A percentile compares a stretch with the other conserved stretches of the same genome.
phyloP scores from a whole-genome alignment of 2,329 filamentous ascomycete species.

The Venturia asperata region DNA sequence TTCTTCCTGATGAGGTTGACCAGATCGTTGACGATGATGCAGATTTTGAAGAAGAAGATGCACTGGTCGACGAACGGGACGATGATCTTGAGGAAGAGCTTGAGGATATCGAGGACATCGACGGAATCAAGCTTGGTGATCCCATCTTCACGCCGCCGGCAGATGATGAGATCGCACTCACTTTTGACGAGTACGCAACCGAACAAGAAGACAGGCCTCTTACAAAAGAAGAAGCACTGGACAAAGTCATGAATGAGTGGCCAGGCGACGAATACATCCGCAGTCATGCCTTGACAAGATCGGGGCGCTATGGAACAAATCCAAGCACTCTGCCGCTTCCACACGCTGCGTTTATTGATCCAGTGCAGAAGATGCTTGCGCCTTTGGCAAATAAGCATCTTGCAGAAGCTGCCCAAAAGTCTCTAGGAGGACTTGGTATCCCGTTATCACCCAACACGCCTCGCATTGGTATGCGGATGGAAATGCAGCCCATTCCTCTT shows the following conservation, averaged over 20 bases:
- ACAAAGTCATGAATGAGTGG: constrained; percentile 11
- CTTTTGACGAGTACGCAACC: constrained; percentile 32
- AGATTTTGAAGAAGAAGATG: constrained; percentile 26
- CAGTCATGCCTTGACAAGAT: constrained; percentile 65
- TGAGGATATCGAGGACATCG: constrained; percentile 24
- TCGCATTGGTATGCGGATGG: constrained; percentile 40
- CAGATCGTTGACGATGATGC: constrained; percentile 19
- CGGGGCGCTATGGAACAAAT: constrained; percentile 66
- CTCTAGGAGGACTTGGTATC: constrained; percentile 69
- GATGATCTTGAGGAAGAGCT: constrained; percentile 29
- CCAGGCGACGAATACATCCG: constrained; percentile 39
- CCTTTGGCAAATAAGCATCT: constrained; percentile 65
- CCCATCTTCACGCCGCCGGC: not conserved
- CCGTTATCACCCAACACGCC: constrained; percentile 72
- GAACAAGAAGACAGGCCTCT: constrained; percentile 24
- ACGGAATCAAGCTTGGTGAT: not conserved
- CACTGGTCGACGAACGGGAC: constrained; percentile 25
- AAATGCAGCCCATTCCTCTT: constrained; percentile 59
- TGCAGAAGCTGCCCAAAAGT: constrained; percentile 59
- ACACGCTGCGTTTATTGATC: constrained; percentile 58
- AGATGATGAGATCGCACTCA: constrained; percentile 42
- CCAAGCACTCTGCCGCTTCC: constrained; percentile 73
- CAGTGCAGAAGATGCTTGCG: constrained; percentile 61
- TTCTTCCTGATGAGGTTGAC: constrained; percentile 26
- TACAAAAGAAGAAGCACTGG: constrained; percentile 23